A percentile compares a stretch with the other conserved stretches of the same genome.
Evolutionary conservation across 768 basidiomycete species (phyloP).

Genomic region (Agrocybe praecox): DNA sequence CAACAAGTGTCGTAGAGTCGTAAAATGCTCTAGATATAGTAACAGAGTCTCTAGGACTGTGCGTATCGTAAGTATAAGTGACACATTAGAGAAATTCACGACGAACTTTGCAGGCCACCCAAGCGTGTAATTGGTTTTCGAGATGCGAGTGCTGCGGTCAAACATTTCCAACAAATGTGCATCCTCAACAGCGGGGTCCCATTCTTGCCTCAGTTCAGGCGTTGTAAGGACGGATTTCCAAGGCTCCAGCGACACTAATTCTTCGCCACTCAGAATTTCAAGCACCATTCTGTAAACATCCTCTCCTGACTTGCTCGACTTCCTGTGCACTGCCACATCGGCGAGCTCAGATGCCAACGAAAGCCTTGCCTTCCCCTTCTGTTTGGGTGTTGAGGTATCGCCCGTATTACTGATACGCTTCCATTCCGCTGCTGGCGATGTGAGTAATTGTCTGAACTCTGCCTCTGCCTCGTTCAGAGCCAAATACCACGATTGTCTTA

Average conservation of each 20-base stretch:
- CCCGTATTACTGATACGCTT: conserved; percentile 64
- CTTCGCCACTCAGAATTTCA: conserved; percentile 73
- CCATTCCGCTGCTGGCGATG: conserved; percentile 79
- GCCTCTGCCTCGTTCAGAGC: conserved; percentile 76
- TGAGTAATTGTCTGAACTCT: conserved; percentile 77
- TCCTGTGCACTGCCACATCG: conserved; percentile 81
- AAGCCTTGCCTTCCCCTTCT: conserved; percentile 65
- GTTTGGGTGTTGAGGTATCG: conserved; percentile 36
- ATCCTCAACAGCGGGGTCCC: conserved; percentile 93
- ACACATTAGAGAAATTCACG: not conserved
- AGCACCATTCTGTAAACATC: conserved; percentile 80
- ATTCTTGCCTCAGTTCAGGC: conserved; percentile 85
- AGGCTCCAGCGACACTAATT: conserved; percentile 64
- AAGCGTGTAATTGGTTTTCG: conserved; percentile 87
- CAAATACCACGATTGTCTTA: conserved; percentile 81
- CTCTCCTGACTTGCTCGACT: conserved; percentile 68
- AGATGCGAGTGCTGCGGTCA: conserved; percentile 83
- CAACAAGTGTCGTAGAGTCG: conserved; percentile 81
- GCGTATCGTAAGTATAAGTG: conserved; percentile 4
- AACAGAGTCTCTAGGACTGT: conserved; percentile 89
- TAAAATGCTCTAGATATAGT: conserved; percentile 88
- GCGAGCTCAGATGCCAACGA: conserved; percentile 57
- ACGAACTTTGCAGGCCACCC: conserved; percentile 98
- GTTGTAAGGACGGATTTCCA: conserved; percentile 84
- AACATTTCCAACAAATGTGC: conserved; percentile 84